Evolutionary conservation across 1,139 yeast species (phyloP).

Genomic region (Taphrina flavorubra): DNA sequence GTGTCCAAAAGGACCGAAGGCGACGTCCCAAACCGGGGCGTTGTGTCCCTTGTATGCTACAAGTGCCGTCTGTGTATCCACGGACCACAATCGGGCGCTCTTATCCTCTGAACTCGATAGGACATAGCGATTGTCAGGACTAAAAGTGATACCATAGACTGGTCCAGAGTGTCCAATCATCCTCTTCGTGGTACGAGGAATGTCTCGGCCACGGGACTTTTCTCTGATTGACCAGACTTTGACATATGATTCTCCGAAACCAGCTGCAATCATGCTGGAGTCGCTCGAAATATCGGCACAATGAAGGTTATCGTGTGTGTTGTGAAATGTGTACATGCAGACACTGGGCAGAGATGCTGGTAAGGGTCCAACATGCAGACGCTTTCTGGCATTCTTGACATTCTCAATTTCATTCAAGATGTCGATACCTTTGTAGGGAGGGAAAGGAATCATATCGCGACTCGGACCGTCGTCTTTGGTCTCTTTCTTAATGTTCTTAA

Average conservation of each 20-base stretch:
- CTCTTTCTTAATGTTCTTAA: slow-evolving; percentile 54
- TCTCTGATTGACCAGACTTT: slow-evolving; percentile 90
- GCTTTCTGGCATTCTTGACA: slow-evolving; percentile 80
- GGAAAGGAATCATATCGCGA: slow-evolving; percentile 78
- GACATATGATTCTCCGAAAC: slow-evolving; percentile 88
- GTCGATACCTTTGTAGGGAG: slow-evolving; percentile 79
- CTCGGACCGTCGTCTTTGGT: slow-evolving; percentile 68
- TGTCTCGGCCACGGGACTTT: slow-evolving; percentile 53
- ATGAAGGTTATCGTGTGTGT: slow-evolving; percentile 80
- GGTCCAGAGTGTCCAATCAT: slow-evolving; percentile 94
- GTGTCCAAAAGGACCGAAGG: slow-evolving; percentile 92
- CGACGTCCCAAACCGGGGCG: slow-evolving; percentile 97
- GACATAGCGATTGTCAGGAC: slow-evolving; percentile 85
- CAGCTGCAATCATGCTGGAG: slow-evolving; percentile 86
- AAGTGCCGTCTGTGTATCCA: slow-evolving; percentile 85
- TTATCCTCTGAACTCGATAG: slow-evolving; percentile 89
- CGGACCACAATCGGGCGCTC: slow-evolving; percentile 90
- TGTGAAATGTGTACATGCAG: slow-evolving; percentile 98
- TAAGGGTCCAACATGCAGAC: slow-evolving; percentile 65
- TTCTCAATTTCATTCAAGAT: slow-evolving; percentile 75
- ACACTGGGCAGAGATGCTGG: slow-evolving; percentile 92
- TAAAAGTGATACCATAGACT: slow-evolving; percentile 85
- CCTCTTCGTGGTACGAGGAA: slow-evolving; percentile 56
- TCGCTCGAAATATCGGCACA: slow-evolving; percentile 85
- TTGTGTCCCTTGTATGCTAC: slow-evolving; percentile 96